phyloP scores from a whole-genome alignment of 305 asterid genomes.

The Rubia peregrina region DNA sequence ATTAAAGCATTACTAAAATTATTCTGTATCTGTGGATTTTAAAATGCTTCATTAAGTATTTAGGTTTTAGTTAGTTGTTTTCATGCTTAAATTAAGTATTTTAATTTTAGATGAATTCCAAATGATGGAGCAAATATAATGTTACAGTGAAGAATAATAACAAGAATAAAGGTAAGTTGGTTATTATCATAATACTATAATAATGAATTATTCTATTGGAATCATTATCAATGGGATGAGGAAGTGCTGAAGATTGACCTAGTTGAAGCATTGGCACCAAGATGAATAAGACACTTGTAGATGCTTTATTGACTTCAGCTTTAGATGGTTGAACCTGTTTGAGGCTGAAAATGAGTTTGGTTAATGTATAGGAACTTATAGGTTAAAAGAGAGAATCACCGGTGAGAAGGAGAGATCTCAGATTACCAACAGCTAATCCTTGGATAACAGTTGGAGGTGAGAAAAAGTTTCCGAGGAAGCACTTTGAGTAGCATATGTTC shows the following conservation, averaged over 20 bases:
- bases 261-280: slow-evolving; percentile 83
- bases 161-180: too few relatives aligned
- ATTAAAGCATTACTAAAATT: too few relatives aligned
- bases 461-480: slow-evolving; percentile 59
- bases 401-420: slow-evolving; percentile 88
- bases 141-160: too few relatives aligned
- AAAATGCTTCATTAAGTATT: too few relatives aligned
- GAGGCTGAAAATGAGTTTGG: slow-evolving; percentile 71
- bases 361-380: slow-evolving; percentile 68
- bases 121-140: too few relatives aligned
- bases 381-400: slow-evolving; percentile 95
- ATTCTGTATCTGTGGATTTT: too few relatives aligned
- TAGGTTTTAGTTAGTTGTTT: too few relatives aligned
- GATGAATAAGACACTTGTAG: slow-evolving; percentile 47
- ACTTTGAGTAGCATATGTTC: slow-evolving; percentile 96
- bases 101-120: too few relatives aligned
- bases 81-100: too few relatives aligned
- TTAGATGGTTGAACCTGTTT: slow-evolving; percentile 82
- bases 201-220: too few relatives aligned
- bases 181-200: too few relatives aligned
- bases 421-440: slow-evolving; percentile 56
- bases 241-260: slow-evolving; percentile 78
- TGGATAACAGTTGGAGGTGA: slow-evolving; percentile 66
- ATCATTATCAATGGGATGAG: slow-evolving; percentile 46
- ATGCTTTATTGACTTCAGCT: slow-evolving; percentile 68